Conservation (phyloP, 345 rosid species). For the Moricandia moricandioides region DNA sequence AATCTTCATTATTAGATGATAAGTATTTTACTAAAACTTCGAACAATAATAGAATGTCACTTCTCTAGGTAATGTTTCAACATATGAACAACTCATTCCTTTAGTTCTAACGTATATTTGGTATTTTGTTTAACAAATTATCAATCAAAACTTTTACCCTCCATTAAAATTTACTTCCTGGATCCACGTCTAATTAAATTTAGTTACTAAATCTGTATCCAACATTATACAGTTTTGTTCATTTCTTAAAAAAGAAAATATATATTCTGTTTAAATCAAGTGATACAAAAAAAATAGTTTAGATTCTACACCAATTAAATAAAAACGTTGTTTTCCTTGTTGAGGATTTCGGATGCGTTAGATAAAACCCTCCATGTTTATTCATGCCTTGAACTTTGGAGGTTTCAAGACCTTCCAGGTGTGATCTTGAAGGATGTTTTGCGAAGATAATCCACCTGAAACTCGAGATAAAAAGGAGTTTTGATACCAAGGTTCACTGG, state of each 20-base stretch:
- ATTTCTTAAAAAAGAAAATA: too few relatives aligned
- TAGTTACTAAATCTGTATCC: neutral
- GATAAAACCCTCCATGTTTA: neutral
- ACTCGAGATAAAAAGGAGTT: neutral
- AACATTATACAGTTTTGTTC: neutral
- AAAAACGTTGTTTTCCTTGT: too few relatives aligned
- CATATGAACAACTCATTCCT: too few relatives aligned
- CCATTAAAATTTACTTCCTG: too few relatives aligned
- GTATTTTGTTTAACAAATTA: neutral
- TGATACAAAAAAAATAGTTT: neutral
- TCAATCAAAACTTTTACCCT: too few relatives aligned
- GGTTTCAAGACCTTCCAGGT: neutral
- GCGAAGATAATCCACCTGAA: neutral
- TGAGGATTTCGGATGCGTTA: neutral
- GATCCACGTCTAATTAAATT: too few relatives aligned
- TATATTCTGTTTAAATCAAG: too few relatives aligned
- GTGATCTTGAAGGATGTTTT: neutral
- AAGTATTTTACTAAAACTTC: too few relatives aligned
- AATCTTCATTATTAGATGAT: too few relatives aligned
- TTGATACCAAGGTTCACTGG: neutral
- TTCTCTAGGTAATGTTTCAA: neutral
- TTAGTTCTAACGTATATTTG: too few relatives aligned
- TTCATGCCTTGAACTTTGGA: neutral
- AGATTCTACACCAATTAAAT: neutral
- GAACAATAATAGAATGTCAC: neutral